Percentiles rank a stretch among this genome's conserved stretches.
These are phyloP conservation scores for Ambrosia artemisiifolia DNA, from an alignment of 129 eudicot species.

Conservation along the genomic window DNA sequence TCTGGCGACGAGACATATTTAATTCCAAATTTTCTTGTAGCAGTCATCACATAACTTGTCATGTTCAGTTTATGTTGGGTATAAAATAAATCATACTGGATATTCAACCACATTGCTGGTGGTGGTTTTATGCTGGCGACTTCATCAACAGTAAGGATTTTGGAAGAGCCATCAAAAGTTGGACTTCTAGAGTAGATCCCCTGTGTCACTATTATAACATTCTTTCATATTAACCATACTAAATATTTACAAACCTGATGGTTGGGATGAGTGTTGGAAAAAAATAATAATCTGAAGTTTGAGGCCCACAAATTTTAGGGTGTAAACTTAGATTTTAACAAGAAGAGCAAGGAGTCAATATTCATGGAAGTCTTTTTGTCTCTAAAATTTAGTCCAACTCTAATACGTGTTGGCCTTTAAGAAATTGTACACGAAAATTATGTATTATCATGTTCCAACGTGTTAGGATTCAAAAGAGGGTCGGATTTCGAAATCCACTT, in stretches of 20 bases:
- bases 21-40: constrained; percentile 34
- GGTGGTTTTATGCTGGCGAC: constrained; percentile 33
- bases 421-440: no score
- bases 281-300: no score
- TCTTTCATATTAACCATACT: not conserved
- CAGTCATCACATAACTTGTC: constrained; percentile 54
- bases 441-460: no score
- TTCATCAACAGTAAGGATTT: constrained; percentile 44
- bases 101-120: constrained; percentile 75
- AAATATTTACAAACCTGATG: not conserved
- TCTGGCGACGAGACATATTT: constrained; percentile 84
- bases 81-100: constrained; percentile 75
- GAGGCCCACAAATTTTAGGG: no score
- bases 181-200: constrained; percentile 50
- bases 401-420: no score
- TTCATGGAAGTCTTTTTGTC: no score
- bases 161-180: constrained; percentile 35
- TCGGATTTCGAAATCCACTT: no score
- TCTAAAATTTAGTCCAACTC: no score
- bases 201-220: constrained; percentile 50
- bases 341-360: no score
- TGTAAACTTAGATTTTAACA: no score
- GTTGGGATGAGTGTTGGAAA: no score
- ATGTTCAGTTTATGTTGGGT: constrained; percentile 67
- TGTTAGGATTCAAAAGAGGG: no score